A percentile compares a stretch with the other conserved stretches of the same genome.
These are phyloP conservation scores for Boletus sensibilis DNA, from an alignment of 768 basidiomycete genomes.

Conservation along the genomic window DNA sequence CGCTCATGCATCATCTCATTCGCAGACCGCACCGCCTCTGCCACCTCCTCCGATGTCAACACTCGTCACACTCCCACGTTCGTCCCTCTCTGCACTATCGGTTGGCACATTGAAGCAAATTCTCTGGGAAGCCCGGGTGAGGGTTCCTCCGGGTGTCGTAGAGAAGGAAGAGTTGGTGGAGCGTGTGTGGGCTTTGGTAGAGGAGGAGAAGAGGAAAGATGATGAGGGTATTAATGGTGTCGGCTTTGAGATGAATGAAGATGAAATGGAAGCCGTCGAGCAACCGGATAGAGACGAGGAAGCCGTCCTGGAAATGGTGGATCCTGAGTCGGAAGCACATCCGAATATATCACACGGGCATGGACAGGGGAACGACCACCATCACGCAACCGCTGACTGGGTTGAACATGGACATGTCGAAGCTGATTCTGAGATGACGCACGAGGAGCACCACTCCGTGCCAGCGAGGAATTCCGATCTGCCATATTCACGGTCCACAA, in stretches of 20 bases:
- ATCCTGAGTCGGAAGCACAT: conserved; percentile 16
- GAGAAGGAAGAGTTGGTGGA: conserved; percentile 85
- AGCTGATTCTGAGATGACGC: neutral
- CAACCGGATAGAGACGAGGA: conserved; percentile 22
- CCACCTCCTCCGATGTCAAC: conserved; percentile 57
- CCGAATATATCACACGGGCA: conserved; percentile 3
- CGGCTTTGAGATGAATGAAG: conserved; percentile 23
- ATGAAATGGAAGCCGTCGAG: conserved; percentile 30
- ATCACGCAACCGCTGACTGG: neutral
- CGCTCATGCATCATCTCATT: conserved; percentile 11
- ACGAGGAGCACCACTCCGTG: conserved; percentile 6
- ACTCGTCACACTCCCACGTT: conserved; percentile 60
- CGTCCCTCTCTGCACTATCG: conserved; percentile 58
- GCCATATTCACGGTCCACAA: conserved; percentile 6
- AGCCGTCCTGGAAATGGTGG: conserved; percentile 12
- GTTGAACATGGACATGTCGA: neutral
- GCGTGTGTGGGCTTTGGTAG: conserved; percentile 61
- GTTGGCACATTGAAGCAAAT: conserved; percentile 76
- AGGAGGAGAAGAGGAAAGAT: conserved; percentile 58
- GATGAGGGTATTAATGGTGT: conserved; percentile 38
- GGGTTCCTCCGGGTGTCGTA: conserved; percentile 51
- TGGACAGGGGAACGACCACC: neutral
- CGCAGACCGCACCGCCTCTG: conserved; percentile 37
- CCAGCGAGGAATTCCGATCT: neutral
- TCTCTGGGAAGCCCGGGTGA: conserved; percentile 77